Base-by-base conservation (phyloP, 2,329 filamentous ascomycete genomes). In the Xylariaceae sp. region DNA sequence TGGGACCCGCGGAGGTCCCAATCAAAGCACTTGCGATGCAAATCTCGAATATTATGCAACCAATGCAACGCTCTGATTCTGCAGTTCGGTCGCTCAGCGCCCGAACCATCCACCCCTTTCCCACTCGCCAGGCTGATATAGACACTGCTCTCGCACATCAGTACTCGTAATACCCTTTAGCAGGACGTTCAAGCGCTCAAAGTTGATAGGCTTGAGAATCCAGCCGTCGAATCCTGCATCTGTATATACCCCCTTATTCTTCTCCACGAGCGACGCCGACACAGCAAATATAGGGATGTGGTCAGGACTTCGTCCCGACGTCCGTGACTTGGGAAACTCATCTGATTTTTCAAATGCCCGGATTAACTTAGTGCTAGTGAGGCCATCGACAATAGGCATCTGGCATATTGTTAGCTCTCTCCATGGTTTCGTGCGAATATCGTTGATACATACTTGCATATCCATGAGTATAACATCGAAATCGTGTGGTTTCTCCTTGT, bases 321-420 rank as follows among this genome's bases (percentile, higher is more conserved):
- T 67, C 0, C 89, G 92, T 34, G 88, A 78, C 0, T 76, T 75
- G 5, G 67, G 69, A 50, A 81, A 74, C 1, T 74, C 55, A 67
- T 69, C 51, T 51, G 78, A 72, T 76, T 82, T 82, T 70, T 95
- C 91, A 56, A 82, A 86, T 0, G 84, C 85, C 30, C 92, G 82
- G 62, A 96, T 96, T 82, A 91, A 88, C 73, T 90, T 92, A 0
- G 91, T 89, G 13, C 90, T 91, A 2, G 82, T 85, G 30, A 92
- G 80, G 11, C 92, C 92, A 69, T 96, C 90, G 3, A 95, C 88
- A 37, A 96, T 94, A 15, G 92, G 91, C 92, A 96, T 96, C n/a
- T n/a, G n/a, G n/a, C n/a, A n/a, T n/a, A n/a, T n/a, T n/a, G n/a
- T n/a, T n/a, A n/a, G n/a, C n/a, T n/a, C n/a, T n/a, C n/a, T n/a